These are phyloP conservation scores for Corrigiola litoralis DNA, from an alignment of 179 eudicot species.

Conservation along the genomic window DNA sequence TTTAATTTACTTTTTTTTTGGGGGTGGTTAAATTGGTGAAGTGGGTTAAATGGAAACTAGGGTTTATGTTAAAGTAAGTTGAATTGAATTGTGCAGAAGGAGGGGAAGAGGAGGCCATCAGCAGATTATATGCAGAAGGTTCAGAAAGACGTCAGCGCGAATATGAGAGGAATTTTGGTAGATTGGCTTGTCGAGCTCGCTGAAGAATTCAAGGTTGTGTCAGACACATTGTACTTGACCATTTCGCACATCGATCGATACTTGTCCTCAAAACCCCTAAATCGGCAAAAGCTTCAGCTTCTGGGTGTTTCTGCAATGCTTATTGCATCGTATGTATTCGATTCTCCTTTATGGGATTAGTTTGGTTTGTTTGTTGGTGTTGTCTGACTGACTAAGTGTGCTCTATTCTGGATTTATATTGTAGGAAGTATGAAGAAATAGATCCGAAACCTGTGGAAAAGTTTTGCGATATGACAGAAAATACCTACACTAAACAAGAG, in stretches of 20 bases:
- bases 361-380: neutral
- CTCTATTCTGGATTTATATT: neutral
- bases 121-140: slow-evolving; percentile 31
- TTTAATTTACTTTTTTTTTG: neutral
- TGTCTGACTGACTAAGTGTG: neutral
- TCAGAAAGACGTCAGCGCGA: slow-evolving; percentile 45
- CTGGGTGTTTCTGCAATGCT: slow-evolving; percentile 46
- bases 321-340: slow-evolving; percentile 41
- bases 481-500: slow-evolving; percentile 40
- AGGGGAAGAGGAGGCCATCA: slow-evolving; percentile 36
- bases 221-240: slow-evolving; percentile 44
- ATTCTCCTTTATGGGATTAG: neutral
- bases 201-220: slow-evolving; percentile 40
- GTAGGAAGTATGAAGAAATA: slow-evolving; percentile 48
- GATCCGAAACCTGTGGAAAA: slow-evolving; percentile 38
- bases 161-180: slow-evolving; percentile 44
- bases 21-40: neutral
- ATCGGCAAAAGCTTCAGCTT: slow-evolving; percentile 41
- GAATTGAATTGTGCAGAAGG: slow-evolving; percentile 22
- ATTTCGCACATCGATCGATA: slow-evolving; percentile 41
- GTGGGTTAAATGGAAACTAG: neutral
- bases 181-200: slow-evolving; percentile 52
- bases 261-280: slow-evolving; percentile 32
- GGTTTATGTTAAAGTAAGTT: slow-evolving; percentile 7
- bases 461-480: slow-evolving; percentile 41